Evolutionary conservation across 78 protist genomes (phyloP), one percentile per base, ranked within the genome.

Genomic region (Emiliania huxleyi): DNA sequence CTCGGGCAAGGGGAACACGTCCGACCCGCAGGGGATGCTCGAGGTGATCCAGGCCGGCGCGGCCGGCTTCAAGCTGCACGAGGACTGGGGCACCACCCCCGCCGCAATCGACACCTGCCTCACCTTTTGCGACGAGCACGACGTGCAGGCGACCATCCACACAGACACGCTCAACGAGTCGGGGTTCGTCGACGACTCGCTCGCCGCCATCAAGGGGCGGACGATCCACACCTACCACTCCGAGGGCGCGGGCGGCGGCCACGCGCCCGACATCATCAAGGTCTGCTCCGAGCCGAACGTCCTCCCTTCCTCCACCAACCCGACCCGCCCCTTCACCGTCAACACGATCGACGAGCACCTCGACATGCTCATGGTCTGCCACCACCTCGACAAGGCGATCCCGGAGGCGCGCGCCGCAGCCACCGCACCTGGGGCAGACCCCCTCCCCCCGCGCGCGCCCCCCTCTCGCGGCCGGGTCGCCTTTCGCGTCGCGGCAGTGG

Each of bases 221-320:
- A 87, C 94, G 29, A 93, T 93, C 73, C 94, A 93, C 94, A 88
- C 94, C 52, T 93, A 93, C 92, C 94, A 93, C 94, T 26, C 84
- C 45, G 94, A 93, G 69, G 94, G 94, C 15, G 94, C 94, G 8
- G 94, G 94, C 42, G 94, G 94, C 79, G 94, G 94, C 22, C 94
- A 93, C 69, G 94, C 94, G 43, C 94, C 94, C 45, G 94, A 93
- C 94, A 93, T 93, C 87, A 93, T 93, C 73, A 49, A 52, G 38
- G 87, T 93, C 15, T 62, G 81, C 49, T 40, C 88, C n/a, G 46
- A 55, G 90, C 90, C 90, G 4, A 15, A 83, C 69, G 94, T 92
- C 69, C n/a, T 92, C 26, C 91, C 94, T 26, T 55, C 87, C 33
- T 92, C 94, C 71, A 92, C 94, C 43, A 92, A 92, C 94, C 94